Conservation (phyloP, 441 rosid genomes). For the Erodium chrysanthum region DNA sequence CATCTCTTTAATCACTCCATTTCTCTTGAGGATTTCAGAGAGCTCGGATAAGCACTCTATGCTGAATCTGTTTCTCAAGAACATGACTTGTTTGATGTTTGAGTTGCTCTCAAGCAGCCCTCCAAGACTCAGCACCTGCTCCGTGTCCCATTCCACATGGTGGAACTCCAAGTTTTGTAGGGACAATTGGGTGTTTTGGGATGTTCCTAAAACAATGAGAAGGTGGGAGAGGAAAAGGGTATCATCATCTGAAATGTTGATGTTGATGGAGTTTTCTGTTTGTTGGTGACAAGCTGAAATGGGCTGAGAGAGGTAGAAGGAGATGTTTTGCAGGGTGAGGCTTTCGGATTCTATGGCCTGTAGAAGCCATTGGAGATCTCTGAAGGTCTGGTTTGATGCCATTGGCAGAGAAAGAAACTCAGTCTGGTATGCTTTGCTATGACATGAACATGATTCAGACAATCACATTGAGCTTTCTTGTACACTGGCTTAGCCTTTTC, state of each 20-base stretch:
- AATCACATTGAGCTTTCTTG: conserved; percentile 10
- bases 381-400: conserved; percentile 45
- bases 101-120: conserved; percentile 46
- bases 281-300: conserved; percentile 49
- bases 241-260: conserved; percentile 41
- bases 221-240: conserved; percentile 39
- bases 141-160: conserved; percentile 50
- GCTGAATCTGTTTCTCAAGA: conserved; percentile 43
- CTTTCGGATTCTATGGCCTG: conserved; percentile 42
- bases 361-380: conserved; percentile 61
- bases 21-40: conserved; percentile 46
- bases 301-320: conserved; percentile 48
- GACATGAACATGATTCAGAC: not conserved
- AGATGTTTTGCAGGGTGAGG: conserved; percentile 46
- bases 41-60: conserved; percentile 47
- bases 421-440: not conserved
- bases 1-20: conserved; percentile 47
- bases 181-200: conserved; percentile 32
- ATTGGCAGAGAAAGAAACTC: conserved; percentile 15
- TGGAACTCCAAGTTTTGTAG: conserved; percentile 58
- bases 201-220: conserved; percentile 40
- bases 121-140: conserved; percentile 42
- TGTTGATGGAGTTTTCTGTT: conserved; percentile 53
- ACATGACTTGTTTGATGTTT: conserved; percentile 51
- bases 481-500: conserved; percentile 8